Conservation (phyloP, 2,329 filamentous ascomycete species). For the Pseudogymnoascus sp. region DNA sequence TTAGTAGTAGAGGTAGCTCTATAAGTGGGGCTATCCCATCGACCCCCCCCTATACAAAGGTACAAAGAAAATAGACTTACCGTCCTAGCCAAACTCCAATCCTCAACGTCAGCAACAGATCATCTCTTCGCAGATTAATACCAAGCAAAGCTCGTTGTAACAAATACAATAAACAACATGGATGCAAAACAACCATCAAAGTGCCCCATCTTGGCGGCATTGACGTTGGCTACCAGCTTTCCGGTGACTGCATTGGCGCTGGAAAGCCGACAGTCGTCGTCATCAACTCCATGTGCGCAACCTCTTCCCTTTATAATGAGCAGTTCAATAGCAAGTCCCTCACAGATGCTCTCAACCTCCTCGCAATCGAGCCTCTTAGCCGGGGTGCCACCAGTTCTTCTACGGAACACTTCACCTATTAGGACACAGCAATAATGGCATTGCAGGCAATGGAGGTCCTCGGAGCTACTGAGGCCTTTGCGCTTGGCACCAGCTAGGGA, state of each 20-base stretch:
- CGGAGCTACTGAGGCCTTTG: slow-evolving; percentile 41
- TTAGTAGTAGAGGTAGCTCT: too few species aligned
- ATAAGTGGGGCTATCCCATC: background rate
- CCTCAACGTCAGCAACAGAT: background rate
- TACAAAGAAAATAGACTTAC: background rate
- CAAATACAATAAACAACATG: slow-evolving; percentile 17
- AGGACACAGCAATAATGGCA: slow-evolving; percentile 48
- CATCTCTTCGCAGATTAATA: background rate
- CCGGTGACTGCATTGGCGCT: slow-evolving; percentile 36
- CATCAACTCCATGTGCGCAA: slow-evolving; percentile 47
- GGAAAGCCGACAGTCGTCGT: slow-evolving; percentile 45
- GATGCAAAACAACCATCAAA: slow-evolving; percentile 34
- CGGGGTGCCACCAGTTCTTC: slow-evolving; percentile 39
- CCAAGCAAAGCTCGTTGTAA: background rate
- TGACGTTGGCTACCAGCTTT: slow-evolving; percentile 35
- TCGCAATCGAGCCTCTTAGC: slow-evolving; percentile 47
- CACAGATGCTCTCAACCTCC: slow-evolving; percentile 38
- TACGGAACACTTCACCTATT: slow-evolving; percentile 46
- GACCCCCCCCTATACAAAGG: background rate
- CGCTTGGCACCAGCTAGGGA: slow-evolving; percentile 45
- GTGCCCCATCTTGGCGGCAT: slow-evolving; percentile 44
- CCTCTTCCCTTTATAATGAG: slow-evolving; percentile 37
- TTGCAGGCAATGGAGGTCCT: slow-evolving; percentile 49
- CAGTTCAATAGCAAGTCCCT: slow-evolving; percentile 38
- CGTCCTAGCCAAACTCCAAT: background rate